phyloP scores from a whole-genome alignment of 345 rosid genomes.

The Kandelia obovata region DNA sequence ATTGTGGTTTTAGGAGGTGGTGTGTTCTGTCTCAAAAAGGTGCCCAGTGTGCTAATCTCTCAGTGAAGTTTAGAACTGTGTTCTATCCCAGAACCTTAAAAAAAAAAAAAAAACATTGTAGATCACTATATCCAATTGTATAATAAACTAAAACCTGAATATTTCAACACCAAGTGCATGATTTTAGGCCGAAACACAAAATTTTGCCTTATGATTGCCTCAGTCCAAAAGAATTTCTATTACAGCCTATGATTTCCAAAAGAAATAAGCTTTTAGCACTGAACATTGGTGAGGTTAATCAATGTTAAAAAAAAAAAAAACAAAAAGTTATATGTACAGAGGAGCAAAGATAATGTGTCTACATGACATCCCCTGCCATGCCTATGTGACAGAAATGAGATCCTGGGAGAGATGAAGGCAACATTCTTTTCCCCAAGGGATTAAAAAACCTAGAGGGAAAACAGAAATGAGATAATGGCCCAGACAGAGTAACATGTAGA shows the following conservation, averaged over 20 bases:
- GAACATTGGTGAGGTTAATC: background rate
- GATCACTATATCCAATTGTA: too few species aligned
- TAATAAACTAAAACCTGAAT: too few species aligned
- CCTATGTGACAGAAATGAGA: conserved; percentile 9
- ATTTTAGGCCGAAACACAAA: too few species aligned
- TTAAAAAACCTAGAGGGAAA: conserved; percentile 5
- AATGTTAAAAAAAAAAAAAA: background rate
- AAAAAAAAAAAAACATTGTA: too few species aligned
- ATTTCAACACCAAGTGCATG: too few species aligned
- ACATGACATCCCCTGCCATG: conserved; percentile 1
- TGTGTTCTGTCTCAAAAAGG: too few species aligned
- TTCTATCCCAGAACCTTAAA: too few species aligned
- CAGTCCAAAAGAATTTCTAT: background rate
- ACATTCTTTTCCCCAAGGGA: conserved; percentile 8
- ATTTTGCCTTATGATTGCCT: background rate
- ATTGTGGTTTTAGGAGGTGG: too few species aligned
- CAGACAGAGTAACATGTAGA: background rate
- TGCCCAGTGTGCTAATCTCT: too few species aligned
- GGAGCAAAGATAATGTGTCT: conserved; percentile 1
- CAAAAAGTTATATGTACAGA: conserved; percentile 17
- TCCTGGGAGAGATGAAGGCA: background rate
- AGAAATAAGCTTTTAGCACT: too few species aligned
- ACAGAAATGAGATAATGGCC: conserved; percentile 6
- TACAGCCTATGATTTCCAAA: background rate
- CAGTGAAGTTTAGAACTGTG: too few species aligned